Conservation (phyloP, 345 rosid species). For the Lepidium sativum region DNA sequence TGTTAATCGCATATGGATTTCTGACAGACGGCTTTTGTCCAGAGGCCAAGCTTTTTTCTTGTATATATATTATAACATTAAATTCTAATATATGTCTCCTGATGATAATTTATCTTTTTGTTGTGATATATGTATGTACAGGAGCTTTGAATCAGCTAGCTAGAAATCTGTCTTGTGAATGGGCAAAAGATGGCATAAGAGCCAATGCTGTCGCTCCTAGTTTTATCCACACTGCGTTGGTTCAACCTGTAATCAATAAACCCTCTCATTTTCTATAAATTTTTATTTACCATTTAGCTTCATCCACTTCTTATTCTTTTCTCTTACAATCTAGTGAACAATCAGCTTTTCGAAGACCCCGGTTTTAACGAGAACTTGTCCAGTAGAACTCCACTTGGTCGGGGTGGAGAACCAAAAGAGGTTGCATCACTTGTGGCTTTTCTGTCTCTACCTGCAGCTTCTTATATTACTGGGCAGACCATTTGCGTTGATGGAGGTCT, state of each 20-base stretch:
- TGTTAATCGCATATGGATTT: too few relatives aligned
- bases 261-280: not conserved
- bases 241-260: not conserved
- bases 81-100: too few relatives aligned
- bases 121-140: not conserved
- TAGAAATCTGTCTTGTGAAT: conserved; percentile 59
- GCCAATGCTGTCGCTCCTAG: conserved; percentile 47
- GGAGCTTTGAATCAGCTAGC: conserved; percentile 50
- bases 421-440: conserved; percentile 43
- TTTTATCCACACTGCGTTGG: conserved; percentile 33
- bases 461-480: conserved; percentile 49
- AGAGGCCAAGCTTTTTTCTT: too few relatives aligned
- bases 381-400: conserved; percentile 36
- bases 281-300: too few relatives aligned
- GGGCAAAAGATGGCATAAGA: conserved; percentile 64
- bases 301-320: not conserved
- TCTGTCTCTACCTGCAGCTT: conserved; percentile 45
- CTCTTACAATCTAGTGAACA: not conserved
- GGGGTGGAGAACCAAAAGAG: conserved; percentile 37
- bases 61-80: too few relatives aligned
- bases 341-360: not conserved
- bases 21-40: too few relatives aligned
- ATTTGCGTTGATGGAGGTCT: conserved; percentile 44
- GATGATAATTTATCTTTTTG: too few relatives aligned
- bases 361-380: not conserved